Evolutionary conservation across 129 eudicot genomes (phyloP).

Genomic region (Escallonia rubra): DNA sequence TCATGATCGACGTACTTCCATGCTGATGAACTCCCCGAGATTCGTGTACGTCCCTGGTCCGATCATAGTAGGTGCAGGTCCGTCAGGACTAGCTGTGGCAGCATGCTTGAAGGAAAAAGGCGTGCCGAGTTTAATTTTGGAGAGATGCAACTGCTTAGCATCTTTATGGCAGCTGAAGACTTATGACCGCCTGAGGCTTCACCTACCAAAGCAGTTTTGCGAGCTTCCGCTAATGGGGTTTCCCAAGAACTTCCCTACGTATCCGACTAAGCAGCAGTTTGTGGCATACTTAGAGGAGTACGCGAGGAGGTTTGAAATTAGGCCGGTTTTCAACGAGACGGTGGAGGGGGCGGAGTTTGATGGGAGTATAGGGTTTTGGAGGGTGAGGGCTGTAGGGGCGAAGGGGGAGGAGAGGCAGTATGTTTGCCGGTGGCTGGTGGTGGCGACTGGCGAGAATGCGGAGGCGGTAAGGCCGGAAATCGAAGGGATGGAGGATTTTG

Average conservation of each 20-base stretch:
- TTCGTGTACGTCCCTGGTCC: slow-evolving; percentile 56
- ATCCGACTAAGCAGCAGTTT: slow-evolving; percentile 81
- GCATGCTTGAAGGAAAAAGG: slow-evolving; percentile 66
- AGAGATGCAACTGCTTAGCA: slow-evolving; percentile 75
- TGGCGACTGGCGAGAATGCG: slow-evolving; percentile 98
- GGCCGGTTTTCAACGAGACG: slow-evolving; percentile 54
- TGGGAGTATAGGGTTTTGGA: slow-evolving; percentile 53
- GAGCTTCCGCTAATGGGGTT: slow-evolving; percentile 92
- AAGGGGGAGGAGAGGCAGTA: slow-evolving; percentile 49
- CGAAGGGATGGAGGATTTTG: slow-evolving; percentile 60
- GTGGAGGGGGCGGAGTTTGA: slow-evolving; percentile 70
- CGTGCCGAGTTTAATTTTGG: slow-evolving; percentile 52
- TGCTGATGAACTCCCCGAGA: slow-evolving; percentile 4
- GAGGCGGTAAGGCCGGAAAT: slow-evolving; percentile 78
- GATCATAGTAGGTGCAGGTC: slow-evolving; percentile 89
- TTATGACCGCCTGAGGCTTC: slow-evolving; percentile 74
- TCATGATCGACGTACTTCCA: slow-evolving; percentile 36
- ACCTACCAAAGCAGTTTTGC: slow-evolving; percentile 82
- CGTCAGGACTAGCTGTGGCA: slow-evolving; percentile 74
- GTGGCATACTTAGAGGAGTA: slow-evolving; percentile 57
- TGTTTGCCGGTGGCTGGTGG: slow-evolving; percentile 83
- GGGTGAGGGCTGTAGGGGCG: slow-evolving; percentile 49
- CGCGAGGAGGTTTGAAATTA: slow-evolving; percentile 52
- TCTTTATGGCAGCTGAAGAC: slow-evolving; percentile 85
- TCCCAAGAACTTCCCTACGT: slow-evolving; percentile 59